These are phyloP conservation scores for Wickerhamomyces xylosicus DNA, from an alignment of 805 yeast species.

Conservation along the genomic window DNA sequence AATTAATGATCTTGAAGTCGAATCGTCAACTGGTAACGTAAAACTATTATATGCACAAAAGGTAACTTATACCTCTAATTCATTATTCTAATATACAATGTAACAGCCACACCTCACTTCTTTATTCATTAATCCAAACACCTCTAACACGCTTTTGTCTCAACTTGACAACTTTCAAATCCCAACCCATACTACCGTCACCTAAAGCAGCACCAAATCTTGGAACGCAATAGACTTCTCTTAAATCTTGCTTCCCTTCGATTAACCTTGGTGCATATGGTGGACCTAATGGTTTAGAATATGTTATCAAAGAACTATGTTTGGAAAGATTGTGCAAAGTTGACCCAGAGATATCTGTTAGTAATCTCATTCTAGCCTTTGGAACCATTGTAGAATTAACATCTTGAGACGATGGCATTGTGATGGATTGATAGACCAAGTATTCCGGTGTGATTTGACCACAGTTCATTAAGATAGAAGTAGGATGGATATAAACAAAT, in stretches of 20 bases:
- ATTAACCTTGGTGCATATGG: slow-evolving; percentile 76
- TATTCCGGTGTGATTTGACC: slow-evolving; percentile 76
- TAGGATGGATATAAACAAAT: slow-evolving; percentile 71
- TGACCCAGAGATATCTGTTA: slow-evolving; percentile 66
- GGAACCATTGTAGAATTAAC: slow-evolving; percentile 33
- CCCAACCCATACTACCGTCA: slow-evolving; percentile 87
- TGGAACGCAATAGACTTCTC: slow-evolving; percentile 88
- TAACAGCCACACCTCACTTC: too few species aligned
- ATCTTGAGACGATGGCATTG: slow-evolving; percentile 35
- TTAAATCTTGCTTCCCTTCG: slow-evolving; percentile 37
- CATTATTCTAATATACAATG: too few species aligned
- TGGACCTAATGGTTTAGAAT: slow-evolving; percentile 86
- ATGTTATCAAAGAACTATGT: slow-evolving; percentile 60
- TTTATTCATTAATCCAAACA: slow-evolving; percentile 44
- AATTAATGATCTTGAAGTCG: too few species aligned
- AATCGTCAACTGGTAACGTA: too few species aligned
- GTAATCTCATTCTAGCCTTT: slow-evolving; percentile 55
- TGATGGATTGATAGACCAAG: slow-evolving; percentile 63
- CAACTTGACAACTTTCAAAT: slow-evolving; percentile 72
- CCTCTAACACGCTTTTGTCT: slow-evolving; percentile 59
- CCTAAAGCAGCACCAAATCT: slow-evolving; percentile 80
- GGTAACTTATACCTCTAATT: too few species aligned
- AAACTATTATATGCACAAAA: too few species aligned
- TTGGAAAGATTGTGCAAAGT: slow-evolving; percentile 75
- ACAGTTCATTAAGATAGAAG: slow-evolving; percentile 46